A percentile compares a stretch with the other conserved stretches of the same genome.
Evolutionary conservation across 106 monocot genomes (phyloP).

Genomic region (Acorus calamus): DNA sequence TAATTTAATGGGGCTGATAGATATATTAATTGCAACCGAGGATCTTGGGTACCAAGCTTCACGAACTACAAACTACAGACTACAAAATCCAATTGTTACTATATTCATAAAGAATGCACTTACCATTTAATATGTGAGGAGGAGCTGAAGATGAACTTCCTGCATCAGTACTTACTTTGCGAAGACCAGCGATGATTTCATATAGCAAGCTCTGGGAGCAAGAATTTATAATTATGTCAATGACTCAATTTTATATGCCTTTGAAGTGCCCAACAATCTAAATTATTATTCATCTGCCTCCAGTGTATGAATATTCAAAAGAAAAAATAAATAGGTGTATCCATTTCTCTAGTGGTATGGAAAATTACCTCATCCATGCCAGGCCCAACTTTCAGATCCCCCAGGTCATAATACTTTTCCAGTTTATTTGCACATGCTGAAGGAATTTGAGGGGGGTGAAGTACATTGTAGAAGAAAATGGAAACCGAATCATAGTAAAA

Average conservation of each 20-base stretch:
- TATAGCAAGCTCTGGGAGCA: constrained; percentile 64
- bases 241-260: too few relatives aligned
- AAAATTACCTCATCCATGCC: constrained; percentile 72
- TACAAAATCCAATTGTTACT: background rate
- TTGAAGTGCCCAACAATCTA: too few relatives aligned
- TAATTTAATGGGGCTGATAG: too few relatives aligned
- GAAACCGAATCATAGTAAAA: constrained; percentile 98
- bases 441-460: constrained; percentile 75
- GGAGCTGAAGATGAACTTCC: constrained; percentile 79
- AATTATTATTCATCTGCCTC: too few relatives aligned
- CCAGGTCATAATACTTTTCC: constrained; percentile 76
- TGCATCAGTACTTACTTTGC: constrained; percentile 32
- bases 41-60: too few relatives aligned
- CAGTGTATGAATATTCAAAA: too few relatives aligned
- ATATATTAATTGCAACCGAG: too few relatives aligned
- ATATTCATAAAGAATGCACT: background rate
- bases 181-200: constrained; percentile 73
- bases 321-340: too few relatives aligned
- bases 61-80: background rate
- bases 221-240: background rate
- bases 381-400: constrained; percentile 49
- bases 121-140: constrained; percentile 44
- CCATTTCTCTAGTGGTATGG: background rate
- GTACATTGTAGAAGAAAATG: constrained; percentile 95
- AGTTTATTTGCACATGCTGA: constrained; percentile 45